Evolutionary conservation across 148 eudicot genomes (phyloP).

Genomic region (Nepenthes gracilis): DNA sequence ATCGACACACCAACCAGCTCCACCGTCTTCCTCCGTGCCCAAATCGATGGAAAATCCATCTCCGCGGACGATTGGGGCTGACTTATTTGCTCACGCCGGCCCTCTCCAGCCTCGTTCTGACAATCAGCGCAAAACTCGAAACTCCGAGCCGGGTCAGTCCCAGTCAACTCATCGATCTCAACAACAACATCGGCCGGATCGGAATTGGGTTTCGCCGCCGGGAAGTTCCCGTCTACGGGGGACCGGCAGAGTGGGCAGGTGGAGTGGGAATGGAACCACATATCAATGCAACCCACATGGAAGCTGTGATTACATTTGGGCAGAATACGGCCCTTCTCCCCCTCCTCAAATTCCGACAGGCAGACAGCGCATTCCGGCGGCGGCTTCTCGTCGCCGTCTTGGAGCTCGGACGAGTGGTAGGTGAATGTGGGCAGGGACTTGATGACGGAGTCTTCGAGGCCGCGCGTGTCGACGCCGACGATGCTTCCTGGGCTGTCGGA

Average conservation of each 20-base stretch:
- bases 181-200: background rate
- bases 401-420: background rate
- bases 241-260: constrained; percentile 4
- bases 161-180: background rate
- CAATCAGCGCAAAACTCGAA: background rate
- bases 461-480: constrained; percentile 3
- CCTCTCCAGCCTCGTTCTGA: background rate
- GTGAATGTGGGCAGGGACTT: constrained; percentile 2
- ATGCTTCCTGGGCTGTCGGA: constrained; percentile 28
- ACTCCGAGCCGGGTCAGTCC: background rate
- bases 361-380: constrained; percentile 4
- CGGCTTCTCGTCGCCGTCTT: background rate
- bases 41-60: constrained; percentile 8
- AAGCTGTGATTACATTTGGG: constrained; percentile 2
- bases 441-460: background rate
- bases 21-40: constrained; percentile 26
- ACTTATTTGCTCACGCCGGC: background rate
- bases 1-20: constrained; percentile 30
- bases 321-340: constrained; percentile 1
- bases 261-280: constrained; percentile 6
- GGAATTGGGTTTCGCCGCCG: background rate
- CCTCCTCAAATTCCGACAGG: constrained; percentile 1
- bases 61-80: background rate
- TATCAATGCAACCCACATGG: constrained; percentile 3
- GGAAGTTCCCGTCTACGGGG: background rate